Evolutionary conservation across 1,284 basidiomycete genomes (phyloP), one percentile per base, ranked within the genome.

Genomic region (Tausonia pullulans): DNA sequence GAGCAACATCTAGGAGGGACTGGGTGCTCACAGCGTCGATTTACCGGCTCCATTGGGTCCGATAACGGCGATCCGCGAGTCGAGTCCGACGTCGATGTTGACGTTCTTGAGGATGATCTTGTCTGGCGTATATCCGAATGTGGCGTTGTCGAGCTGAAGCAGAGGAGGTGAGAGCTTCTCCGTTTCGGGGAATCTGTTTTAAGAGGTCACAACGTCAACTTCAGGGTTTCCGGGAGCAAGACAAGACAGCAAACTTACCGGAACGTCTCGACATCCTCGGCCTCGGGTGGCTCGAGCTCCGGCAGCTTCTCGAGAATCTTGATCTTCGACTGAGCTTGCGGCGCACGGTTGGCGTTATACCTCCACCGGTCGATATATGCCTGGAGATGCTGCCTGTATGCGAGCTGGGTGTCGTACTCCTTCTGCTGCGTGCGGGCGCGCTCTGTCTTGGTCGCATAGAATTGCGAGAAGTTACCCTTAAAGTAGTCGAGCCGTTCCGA

Each of bases 241-340:
- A 3, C 54, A 60, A 13, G n/a, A 39, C 10, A 14, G 11, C 11
- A 41, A 65, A 61, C 71, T 68, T 54, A 87, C 83, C 83, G 90
- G 82, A 98, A 97, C 46, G 82, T 87, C 74, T 96, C 94, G 51
- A 82, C 88, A 72, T 91, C 92, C 66, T 90, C 90, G 69, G 83
- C 82, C 76, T 94, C 92, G 4, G 94, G 94, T 49, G 92, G 90
- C 72, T 95, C 84, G 59, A 98, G 80, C 69, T 95, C 91, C 4
- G 95, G 96, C 49, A 99, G 79, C 84, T 97, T 97, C 76, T 99
- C 96, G 60, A 99, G 80, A 68, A 98, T 94, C 78, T 99, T 99
- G 77, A 99, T 97, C 76, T 93, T 95, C 71, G 87, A 90, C 74
- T 97, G 94, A 44, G 94, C 93, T 76, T 97, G 93, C 2, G 90